A percentile compares a stretch with the other conserved stretches of the same genome.
Conservation (phyloP, 2,329 filamentous ascomycete species). For the Pseudocercospora fijiensis region DNA sequence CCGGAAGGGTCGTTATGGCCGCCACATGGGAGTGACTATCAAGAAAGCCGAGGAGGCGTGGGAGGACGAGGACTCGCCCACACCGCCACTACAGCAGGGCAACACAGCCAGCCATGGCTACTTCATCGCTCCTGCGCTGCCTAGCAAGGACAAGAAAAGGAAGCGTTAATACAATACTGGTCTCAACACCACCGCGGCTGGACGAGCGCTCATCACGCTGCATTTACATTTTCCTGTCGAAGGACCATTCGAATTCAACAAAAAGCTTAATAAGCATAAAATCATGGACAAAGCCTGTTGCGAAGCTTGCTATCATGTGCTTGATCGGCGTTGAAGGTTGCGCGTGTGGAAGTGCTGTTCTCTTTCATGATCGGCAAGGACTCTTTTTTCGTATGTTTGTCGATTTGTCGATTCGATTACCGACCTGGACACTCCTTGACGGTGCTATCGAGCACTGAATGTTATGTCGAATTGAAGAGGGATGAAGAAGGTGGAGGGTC, state of each 20-base stretch:
- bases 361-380: neutral
- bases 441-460: neutral
- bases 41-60: slow-evolving; percentile 51
- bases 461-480: neutral
- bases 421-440: slow-evolving; percentile 2
- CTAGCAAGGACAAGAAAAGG: slow-evolving; percentile 66
- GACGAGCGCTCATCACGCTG: neutral
- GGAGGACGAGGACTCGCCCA: slow-evolving; percentile 18
- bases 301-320: neutral
- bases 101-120: slow-evolving; percentile 31
- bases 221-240: neutral
- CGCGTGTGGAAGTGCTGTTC: neutral
- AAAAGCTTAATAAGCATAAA: neutral
- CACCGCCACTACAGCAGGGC: slow-evolving; percentile 33
- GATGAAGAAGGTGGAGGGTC: neutral
- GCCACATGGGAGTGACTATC: slow-evolving; percentile 66
- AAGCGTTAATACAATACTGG: slow-evolving; percentile 18
- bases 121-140: slow-evolving; percentile 38
- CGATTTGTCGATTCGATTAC: neutral
- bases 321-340: neutral
- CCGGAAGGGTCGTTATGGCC: slow-evolving; percentile 85
- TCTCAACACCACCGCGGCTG: neutral
- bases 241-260: neutral
- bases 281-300: neutral
- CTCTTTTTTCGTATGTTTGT: neutral